phyloP scores from a whole-genome alignment of 2,329 filamentous ascomycete species.

The Ascochyta viciae-villosae region DNA sequence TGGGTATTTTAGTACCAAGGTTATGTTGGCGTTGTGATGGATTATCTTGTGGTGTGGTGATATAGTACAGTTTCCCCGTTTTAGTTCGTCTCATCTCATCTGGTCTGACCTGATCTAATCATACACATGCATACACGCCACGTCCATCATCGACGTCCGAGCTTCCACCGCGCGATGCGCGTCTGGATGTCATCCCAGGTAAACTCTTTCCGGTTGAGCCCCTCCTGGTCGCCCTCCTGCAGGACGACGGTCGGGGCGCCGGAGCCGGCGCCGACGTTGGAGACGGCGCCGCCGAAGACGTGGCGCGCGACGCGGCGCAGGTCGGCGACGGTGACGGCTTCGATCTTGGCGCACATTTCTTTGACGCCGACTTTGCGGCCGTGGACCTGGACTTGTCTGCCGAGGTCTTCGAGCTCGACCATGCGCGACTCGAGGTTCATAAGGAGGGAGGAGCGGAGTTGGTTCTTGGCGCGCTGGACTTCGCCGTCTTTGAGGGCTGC shows the following conservation, averaged over 20 bases:
- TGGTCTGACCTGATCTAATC: background rate
- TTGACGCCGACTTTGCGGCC: conserved; percentile 88
- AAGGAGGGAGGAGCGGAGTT: conserved; percentile 84
- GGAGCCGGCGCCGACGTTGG: conserved; percentile 78
- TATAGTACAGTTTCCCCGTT: too few species aligned
- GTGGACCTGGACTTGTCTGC: conserved; percentile 95
- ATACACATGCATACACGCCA: background rate
- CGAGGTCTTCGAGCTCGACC: conserved; percentile 96
- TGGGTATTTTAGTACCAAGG: too few species aligned
- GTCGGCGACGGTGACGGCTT: conserved; percentile 79
- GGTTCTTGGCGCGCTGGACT: conserved; percentile 94
- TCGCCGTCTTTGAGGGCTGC: conserved; percentile 75
- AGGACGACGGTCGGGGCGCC: conserved; percentile 93
- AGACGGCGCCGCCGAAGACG: conserved; percentile 78
- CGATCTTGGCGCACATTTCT: conserved; percentile 92
- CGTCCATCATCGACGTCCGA: conserved; percentile 66
- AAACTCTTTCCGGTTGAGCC: conserved; percentile 71
- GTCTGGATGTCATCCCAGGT: conserved; percentile 91
- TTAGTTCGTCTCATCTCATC: too few species aligned
- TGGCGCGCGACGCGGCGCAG: conserved; percentile 79
- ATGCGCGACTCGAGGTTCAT: conserved; percentile 98
- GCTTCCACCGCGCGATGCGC: conserved; percentile 80
- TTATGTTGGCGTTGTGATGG: too few species aligned
- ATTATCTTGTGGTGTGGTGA: too few species aligned
- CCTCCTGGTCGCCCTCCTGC: conserved; percentile 84